A percentile compares a stretch with the other conserved stretches of the same genome.
Conservation (phyloP, 78 protist genomes). For the slime mould (Dictyostelium discoideum) region DNA sequence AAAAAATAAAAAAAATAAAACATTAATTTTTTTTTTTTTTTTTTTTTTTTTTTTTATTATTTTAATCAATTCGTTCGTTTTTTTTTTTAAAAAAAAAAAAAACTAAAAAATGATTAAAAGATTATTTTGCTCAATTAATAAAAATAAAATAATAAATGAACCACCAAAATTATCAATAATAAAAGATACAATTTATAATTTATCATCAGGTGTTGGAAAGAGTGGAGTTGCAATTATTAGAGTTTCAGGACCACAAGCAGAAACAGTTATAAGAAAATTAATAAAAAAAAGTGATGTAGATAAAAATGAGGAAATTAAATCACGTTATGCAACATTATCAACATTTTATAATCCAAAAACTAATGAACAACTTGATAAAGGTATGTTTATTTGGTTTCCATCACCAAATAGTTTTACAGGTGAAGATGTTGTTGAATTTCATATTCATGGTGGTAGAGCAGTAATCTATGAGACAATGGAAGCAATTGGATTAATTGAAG, state of each 20-base stretch:
- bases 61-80: not conserved
- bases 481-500: slow-evolving; percentile 42
- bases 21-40: no score
- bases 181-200: slow-evolving; percentile 61
- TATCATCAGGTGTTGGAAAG: slow-evolving; percentile 43
- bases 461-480: slow-evolving; percentile 87
- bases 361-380: slow-evolving; percentile 46
- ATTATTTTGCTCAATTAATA: not conserved
- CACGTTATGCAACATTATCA: slow-evolving; percentile 5
- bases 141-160: not conserved
- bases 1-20: no score
- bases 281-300: not conserved
- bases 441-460: slow-evolving; percentile 94
- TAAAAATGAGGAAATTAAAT: not conserved
- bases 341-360: slow-evolving; percentile 51
- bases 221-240: slow-evolving; percentile 75
- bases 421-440: slow-evolving; percentile 95
- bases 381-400: slow-evolving; percentile 46
- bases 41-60: not conserved
- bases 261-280: not conserved
- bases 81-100: not conserved
- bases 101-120: not conserved
- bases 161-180: slow-evolving; percentile 4
- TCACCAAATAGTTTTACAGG: slow-evolving; percentile 95
- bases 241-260: slow-evolving; percentile 51